phyloP scores from a whole-genome alignment of 176 grass and related monocot species.

The Cenchrus americanus region DNA sequence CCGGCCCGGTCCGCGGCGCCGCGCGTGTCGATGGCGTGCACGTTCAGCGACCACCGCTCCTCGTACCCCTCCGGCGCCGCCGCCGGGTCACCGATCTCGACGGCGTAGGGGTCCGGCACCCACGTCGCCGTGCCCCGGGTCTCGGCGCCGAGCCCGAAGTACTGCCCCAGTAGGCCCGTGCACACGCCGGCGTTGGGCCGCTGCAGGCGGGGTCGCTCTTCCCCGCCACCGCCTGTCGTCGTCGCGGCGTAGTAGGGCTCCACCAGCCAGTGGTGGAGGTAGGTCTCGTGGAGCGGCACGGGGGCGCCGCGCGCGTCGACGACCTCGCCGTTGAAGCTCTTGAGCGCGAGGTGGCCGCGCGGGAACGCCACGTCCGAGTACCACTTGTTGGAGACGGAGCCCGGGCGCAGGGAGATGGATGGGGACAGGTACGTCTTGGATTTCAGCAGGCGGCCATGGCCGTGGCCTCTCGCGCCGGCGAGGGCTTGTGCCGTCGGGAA shows the following conservation, averaged over 20 bases:
- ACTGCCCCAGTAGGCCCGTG: constrained; percentile 47
- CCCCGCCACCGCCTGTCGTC: not conserved
- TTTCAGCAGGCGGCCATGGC: constrained; percentile 30
- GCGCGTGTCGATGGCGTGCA: constrained; percentile 85
- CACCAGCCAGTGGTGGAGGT: constrained; percentile 84
- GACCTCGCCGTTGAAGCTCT: constrained; percentile 79
- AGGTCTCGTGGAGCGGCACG: constrained; percentile 82
- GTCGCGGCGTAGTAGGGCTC: constrained; percentile 41
- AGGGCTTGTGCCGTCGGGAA: not conserved
- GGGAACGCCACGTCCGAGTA: constrained; percentile 62
- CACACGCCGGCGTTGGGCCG: constrained; percentile 61
- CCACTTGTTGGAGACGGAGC: constrained; percentile 74
- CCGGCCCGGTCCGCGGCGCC: constrained; percentile 52
- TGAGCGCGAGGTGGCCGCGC: constrained; percentile 70
- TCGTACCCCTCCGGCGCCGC: constrained; percentile 60
- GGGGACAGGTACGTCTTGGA: constrained; percentile 70
- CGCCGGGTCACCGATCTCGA: constrained; percentile 49
- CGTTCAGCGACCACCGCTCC: constrained; percentile 69
- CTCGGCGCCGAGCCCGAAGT: constrained; percentile 85
- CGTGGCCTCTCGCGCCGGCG: constrained; percentile 15
- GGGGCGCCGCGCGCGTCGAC: constrained; percentile 62
- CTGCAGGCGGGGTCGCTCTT: too few species aligned
- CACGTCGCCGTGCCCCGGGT: constrained; percentile 79
- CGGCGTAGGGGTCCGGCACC: constrained; percentile 87
- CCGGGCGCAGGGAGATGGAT: constrained; percentile 55